Percentiles rank a stretch among this genome's conserved stretches.
Conservation (phyloP, 306 rosid species). For the Hylodesmum podocarpum region DNA sequence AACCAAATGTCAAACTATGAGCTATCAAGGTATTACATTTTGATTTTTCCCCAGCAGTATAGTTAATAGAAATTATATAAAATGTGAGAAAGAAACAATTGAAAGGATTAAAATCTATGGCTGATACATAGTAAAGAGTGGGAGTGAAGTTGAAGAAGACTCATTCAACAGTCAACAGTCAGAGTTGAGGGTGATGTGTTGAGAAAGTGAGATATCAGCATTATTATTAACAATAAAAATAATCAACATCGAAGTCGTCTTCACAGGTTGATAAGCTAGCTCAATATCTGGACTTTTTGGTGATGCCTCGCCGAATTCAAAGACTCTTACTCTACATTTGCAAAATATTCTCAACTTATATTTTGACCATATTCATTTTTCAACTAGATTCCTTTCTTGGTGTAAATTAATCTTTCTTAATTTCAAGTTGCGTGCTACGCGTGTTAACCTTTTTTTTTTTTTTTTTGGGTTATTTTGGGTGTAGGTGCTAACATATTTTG, state of each 20-base stretch:
- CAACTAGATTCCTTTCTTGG: neutral
- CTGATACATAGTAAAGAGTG: neutral
- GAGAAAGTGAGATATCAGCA: neutral
- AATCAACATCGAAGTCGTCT: slow-evolving; percentile 8
- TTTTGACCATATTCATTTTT: slow-evolving; percentile 13
- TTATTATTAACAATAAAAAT: neutral
- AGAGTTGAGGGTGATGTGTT: neutral
- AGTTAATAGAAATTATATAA: too few species aligned
- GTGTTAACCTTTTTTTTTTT: neutral
- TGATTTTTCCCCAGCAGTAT: too few species aligned
- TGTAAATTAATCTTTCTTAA: neutral
- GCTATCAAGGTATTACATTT: too few species aligned
- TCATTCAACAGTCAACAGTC: slow-evolving; percentile 25
- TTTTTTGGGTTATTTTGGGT: too few species aligned
- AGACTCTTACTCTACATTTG: neutral
- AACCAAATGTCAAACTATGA: too few species aligned
- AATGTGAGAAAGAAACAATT: neutral
- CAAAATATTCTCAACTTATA: neutral
- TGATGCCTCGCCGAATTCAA: slow-evolving; percentile 23
- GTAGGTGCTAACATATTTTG: neutral
- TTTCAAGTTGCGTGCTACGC: neutral
- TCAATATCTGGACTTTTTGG: slow-evolving; percentile 23
- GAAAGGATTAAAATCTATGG: neutral
- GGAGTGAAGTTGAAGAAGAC: neutral
- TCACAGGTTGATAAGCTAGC: neutral